These are phyloP conservation scores for Mycena galericulata DNA, from an alignment of 768 basidiomycete genomes.

Conservation along the genomic window DNA sequence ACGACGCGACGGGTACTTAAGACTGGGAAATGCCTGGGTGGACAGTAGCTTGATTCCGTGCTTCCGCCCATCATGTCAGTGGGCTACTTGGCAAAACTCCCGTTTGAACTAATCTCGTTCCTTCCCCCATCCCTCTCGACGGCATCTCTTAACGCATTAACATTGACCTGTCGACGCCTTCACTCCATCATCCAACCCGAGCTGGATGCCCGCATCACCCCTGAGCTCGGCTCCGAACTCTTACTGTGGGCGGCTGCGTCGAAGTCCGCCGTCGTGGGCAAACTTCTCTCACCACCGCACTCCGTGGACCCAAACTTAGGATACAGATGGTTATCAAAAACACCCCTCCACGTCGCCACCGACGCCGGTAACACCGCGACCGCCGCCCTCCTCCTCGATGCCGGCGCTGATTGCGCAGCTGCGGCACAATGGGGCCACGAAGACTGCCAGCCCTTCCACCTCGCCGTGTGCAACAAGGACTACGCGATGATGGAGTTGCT, in stretches of 20 bases:
- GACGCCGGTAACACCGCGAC: neutral
- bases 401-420: slow-evolving; percentile 2
- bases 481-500: neutral
- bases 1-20: too few relatives aligned
- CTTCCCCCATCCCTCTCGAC: neutral
- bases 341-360: slow-evolving; percentile 13
- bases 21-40: too few relatives aligned
- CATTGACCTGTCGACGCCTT: neutral
- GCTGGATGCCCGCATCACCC: slow-evolving; percentile 18
- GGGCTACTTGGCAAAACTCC: slow-evolving; percentile 6
- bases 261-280: slow-evolving; percentile 6
- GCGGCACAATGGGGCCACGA: neutral
- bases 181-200: slow-evolving; percentile 21
- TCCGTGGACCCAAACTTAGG: neutral
- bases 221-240: neutral
- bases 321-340: too few relatives aligned
- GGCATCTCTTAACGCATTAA: slow-evolving; percentile 3
- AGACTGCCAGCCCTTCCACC: slow-evolving; percentile 4
- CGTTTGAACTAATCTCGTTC: slow-evolving; percentile 11
- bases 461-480: slow-evolving; percentile 1
- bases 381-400: neutral
- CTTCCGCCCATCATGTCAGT: slow-evolving; percentile 1
- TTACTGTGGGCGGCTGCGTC: slow-evolving; percentile 5
- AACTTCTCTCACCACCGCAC: slow-evolving; percentile 11
- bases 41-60: too few relatives aligned